Evolutionary conservation across 352 stramenopile species (phyloP), one percentile per base, ranked within the genome.

Genomic region (Saprolegnia parasitica): DNA sequence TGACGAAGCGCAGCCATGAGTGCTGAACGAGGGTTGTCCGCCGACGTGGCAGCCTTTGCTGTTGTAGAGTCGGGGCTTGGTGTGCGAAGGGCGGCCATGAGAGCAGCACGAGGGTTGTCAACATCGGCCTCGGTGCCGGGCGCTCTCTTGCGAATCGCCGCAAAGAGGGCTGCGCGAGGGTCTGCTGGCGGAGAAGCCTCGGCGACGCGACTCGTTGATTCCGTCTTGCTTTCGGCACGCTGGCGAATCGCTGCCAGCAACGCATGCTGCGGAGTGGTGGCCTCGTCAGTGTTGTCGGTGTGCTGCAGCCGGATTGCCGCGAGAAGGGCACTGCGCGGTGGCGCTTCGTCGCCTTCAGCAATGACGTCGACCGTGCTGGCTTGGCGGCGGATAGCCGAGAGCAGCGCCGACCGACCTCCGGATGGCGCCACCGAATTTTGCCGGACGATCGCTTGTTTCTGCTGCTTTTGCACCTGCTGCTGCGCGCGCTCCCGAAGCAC

Each of bases 401-500:
- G 42, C 42, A 49, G 18, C 13, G 42, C 42, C 42, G 11, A n/a
- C 42, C 42, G 42, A n/a, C 13, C 24, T n/a, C 13, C 32, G 18
- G 10, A 13, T 5, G 29, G 29, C 21, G 16, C 16, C 13, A 13
- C 35, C 15, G 18, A 32, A 8, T 26, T 49, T 15, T 23, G n/a
- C 32, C 32, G 32, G 11, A 54, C 40, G 57, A 26, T 9, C 0
- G 35, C 37, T 18, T 24, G 13, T 39, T 18, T 73, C 18, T 65
- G 67, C 21, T 75, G 68, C 52, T 76, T 83, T 67, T 35, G 75
- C 56, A 15, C 72, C 67, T 57, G 88, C 78, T 24, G 72, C 73
- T 45, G 47, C 10, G 49, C 65, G 24, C 39, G 47, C 79, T 81
- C 32, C 87, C 78, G 56, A 86, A 89, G 24, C 64, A 76, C 64